Evolutionary conservation across 768 basidiomycete species (phyloP).

Genomic region (Mycena haematopus): DNA sequence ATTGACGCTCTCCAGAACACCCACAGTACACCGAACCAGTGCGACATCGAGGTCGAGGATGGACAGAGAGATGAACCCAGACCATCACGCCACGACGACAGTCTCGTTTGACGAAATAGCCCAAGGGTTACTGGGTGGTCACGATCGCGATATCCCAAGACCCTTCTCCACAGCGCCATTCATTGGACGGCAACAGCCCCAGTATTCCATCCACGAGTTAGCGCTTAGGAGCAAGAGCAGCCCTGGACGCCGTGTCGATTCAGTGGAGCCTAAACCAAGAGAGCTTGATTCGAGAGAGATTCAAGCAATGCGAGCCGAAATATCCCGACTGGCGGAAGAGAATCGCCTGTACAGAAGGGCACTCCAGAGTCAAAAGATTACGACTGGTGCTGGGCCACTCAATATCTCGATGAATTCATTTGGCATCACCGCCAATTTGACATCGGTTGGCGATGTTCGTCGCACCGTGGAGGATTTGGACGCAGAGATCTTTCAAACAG

Average conservation of each 20-base stretch:
- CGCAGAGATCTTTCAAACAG: constrained; percentile 43
- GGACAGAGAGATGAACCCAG: not conserved
- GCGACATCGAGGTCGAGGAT: not conserved
- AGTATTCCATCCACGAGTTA: not conserved
- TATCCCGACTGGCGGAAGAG: not conserved
- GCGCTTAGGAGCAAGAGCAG: not conserved
- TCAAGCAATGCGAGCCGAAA: not conserved
- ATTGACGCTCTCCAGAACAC: not conserved
- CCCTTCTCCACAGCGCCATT: not conserved
- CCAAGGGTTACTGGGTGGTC: not conserved
- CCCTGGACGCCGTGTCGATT: not conserved
- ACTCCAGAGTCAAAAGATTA: not conserved
- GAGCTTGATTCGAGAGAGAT: not conserved
- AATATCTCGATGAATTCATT: constrained; percentile 1
- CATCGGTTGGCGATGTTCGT: constrained; percentile 42
- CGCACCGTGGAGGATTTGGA: constrained; percentile 42
- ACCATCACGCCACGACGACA: not conserved
- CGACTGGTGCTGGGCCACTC: not conserved
- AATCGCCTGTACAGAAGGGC: not conserved
- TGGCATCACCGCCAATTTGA: constrained; percentile 26
- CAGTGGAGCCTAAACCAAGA: too few species aligned
- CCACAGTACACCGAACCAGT: not conserved
- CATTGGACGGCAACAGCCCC: not conserved
- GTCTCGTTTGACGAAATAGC: not conserved
- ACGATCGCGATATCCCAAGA: not conserved